These are phyloP conservation scores for Psilocybe cubensis DNA, from an alignment of 768 basidiomycete genomes.

Conservation along the genomic window DNA sequence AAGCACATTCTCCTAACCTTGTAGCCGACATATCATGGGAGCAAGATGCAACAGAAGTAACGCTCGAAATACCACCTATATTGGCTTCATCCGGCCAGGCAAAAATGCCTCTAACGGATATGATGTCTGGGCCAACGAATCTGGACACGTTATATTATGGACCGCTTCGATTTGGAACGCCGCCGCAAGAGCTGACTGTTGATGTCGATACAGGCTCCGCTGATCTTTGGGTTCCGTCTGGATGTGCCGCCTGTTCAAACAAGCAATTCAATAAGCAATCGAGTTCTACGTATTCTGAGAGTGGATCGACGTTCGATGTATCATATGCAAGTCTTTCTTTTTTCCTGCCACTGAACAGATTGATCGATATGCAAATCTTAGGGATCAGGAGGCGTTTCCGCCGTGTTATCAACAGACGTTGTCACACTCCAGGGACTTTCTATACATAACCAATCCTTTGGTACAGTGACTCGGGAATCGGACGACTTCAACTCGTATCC, in stretches of 20 bases:
- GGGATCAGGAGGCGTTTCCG: constrained; percentile 59
- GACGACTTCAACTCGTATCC: constrained; percentile 53
- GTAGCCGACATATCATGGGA: constrained; percentile 2
- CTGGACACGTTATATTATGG: constrained; percentile 36
- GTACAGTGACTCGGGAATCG: constrained; percentile 49
- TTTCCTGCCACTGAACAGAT: background rate
- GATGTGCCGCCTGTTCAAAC: constrained; percentile 41
- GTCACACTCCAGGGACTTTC: constrained; percentile 50
- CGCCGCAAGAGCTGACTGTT: constrained; percentile 52
- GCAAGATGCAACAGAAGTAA: constrained; percentile 4
- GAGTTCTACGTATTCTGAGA: constrained; percentile 46
- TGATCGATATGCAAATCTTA: constrained; percentile 17
- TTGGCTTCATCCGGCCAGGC: constrained; percentile 17
- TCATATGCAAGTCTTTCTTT: constrained; percentile 43
- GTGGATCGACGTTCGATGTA: constrained; percentile 36
- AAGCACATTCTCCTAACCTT: background rate
- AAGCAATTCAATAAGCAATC: constrained; percentile 37
- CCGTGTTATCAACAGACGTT: constrained; percentile 51
- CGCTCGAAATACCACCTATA: constrained; percentile 16
- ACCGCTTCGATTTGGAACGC: constrained; percentile 54
- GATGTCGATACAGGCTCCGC: constrained; percentile 73
- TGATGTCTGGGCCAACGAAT: constrained; percentile 19
- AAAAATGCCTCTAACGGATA: constrained; percentile 27
- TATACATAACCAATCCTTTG: constrained; percentile 57
- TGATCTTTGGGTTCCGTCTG: constrained; percentile 60